Base-by-base conservation (phyloP, 768 basidiomycete species). In the Hygrophoropsis aurantiaca region DNA sequence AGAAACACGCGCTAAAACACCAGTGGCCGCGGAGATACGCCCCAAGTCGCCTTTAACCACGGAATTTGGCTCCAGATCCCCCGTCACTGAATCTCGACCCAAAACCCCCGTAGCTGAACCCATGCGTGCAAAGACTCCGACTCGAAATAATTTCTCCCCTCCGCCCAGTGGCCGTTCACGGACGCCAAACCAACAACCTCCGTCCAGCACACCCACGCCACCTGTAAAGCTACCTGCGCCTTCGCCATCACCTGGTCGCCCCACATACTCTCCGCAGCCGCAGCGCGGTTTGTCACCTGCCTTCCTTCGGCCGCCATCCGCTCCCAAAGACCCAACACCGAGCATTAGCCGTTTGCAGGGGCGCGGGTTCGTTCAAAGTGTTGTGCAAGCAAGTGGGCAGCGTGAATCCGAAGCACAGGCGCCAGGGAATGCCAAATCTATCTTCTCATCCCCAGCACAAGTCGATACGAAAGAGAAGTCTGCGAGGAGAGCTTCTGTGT, bases 261-360 rank as follows among this genome's bases (percentile, higher is more conserved):
- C 76, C 75, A 21, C 73, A 69, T 40, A 71, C 75, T 34, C 71
- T 7, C 66, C 66, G 30, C 78, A 18, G 39, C 72, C 19, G 72
- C 76, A 63, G 34, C 57, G 61, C 11, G 69, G 70, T 18, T 62
- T 76, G 23, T 80, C 85, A 4, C 77, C 81, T 15, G 80, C 78
- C 4, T 85, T 89, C 59, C 68, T 83, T 21, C 82, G 79, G 37
- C 56, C 42, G 9, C 61, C 59, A 2, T 67, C 79, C 8, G 59
- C 74, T 3, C 63, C 73, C 42, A 91, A 90, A 60, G 88, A 89
- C 37, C 79, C 79, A 3, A 89, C 88, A 2, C 90, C 90, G 0
- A 90, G 87, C 61, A 79, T 92, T 25, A 91, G 87, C 51, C 72
- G 89, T 50, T 67, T 93, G 15, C 84, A 91, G 57, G 90, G 90